Base-by-base conservation (phyloP, 2,329 filamentous ascomycete genomes). In the Xylaria sp. region DNA sequence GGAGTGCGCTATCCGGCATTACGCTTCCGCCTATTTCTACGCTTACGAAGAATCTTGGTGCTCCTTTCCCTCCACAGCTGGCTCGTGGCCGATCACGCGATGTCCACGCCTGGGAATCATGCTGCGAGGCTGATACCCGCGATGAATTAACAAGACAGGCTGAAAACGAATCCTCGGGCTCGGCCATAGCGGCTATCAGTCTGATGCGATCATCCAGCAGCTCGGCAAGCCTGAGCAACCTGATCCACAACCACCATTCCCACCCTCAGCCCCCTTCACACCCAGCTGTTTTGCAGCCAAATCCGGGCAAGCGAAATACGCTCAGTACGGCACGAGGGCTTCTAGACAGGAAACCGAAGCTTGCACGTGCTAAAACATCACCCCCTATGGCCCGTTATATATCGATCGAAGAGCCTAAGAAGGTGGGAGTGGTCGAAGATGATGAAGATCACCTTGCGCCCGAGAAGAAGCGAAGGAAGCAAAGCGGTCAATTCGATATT, bases 81-180 rank as follows among this genome's bases (percentile, higher is more conserved):
- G 82, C 83, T 41, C 89, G 90, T 65, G 93, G 93, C 64, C 88
- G 95, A 66, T 97, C 94, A 66, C 90, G 93, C 64, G 93, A 98
- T 79, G 93, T 94, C 20, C 90, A 94, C 60, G 92, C 92, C 7
- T 98, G 95, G 95, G 93, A 97, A 77, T 94, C 94, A 66, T 94
- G 92, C 82, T 95, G 93, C 76, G 93, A 97, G 77, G 90, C 91
- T 8, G 92, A 96, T 73, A 83, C 88, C 61, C 90, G 92, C 52
- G 93, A 94, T 76, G 92, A 94, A 73, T 83, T 97, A 65, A 94
- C 91, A 25, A 88, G 88, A n/a, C 91, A 93, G 73, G 92, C 92
- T 10, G 92, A 95, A 81, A 90, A 93, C 74, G 93, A 97, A 77
- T 89, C 89, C 8, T 93, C 87, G 73, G 93, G 93, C 25, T 94